phyloP scores from a whole-genome alignment of 441 rosid species.

The Populus hybrid region DNA sequence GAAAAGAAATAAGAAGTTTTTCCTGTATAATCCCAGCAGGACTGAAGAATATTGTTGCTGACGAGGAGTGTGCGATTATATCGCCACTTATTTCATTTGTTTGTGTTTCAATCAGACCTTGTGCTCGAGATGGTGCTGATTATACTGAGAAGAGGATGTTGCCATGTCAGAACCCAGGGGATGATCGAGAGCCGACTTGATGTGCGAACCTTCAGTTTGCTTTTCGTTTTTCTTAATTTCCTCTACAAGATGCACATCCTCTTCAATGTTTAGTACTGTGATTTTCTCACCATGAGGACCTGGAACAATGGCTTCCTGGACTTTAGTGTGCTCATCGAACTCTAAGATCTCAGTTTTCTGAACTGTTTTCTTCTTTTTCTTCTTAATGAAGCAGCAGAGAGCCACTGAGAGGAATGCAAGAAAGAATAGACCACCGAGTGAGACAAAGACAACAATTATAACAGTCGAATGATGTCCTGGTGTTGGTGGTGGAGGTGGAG shows the following conservation, averaged over 20 bases:
- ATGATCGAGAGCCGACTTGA: conserved; percentile 26
- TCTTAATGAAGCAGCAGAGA: conserved; percentile 57
- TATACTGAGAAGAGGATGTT: conserved; percentile 25
- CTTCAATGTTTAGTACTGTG: conserved; percentile 46
- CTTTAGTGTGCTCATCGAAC: conserved; percentile 58
- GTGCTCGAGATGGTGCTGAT: conserved; percentile 26
- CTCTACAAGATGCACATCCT: conserved; percentile 57
- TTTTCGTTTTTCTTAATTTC: conserved; percentile 36
- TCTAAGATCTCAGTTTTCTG: conserved; percentile 40
- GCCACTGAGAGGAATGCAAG: conserved; percentile 66
- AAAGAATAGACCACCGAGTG: conserved; percentile 65
- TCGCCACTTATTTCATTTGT: conserved; percentile 1
- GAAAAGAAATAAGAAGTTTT: background rate
- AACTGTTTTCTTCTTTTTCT: conserved; percentile 45
- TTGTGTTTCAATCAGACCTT: conserved; percentile 25
- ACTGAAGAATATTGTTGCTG: background rate
- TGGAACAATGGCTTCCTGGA: conserved; percentile 54
- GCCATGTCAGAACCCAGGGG: conserved; percentile 19
- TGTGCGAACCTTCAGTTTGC: conserved; percentile 14
- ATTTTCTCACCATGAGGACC: conserved; percentile 58
- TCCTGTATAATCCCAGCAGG: background rate
- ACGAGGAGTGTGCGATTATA: background rate
- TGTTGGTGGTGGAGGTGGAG: conserved; percentile 40
- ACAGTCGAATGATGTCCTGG: conserved; percentile 54
- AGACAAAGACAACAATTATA: conserved; percentile 57